phyloP scores from a whole-genome alignment of 345 rosid species.

The Citrus reticulata region DNA sequence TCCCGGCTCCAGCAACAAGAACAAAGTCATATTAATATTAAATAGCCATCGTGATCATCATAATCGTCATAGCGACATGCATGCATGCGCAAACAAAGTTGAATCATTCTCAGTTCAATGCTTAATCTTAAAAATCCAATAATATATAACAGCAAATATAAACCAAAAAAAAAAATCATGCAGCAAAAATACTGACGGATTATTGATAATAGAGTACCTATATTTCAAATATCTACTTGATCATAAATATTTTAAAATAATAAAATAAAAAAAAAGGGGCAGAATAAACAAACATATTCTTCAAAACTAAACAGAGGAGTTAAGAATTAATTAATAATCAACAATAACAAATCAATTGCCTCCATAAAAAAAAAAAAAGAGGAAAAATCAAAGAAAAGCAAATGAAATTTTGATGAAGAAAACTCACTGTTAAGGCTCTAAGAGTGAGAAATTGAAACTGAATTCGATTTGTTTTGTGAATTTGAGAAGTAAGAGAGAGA shows the following conservation, averaged over 20 bases:
- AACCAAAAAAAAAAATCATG: background rate
- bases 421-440: constrained; percentile 9
- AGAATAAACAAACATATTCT: background rate
- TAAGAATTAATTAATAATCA: background rate
- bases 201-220: background rate
- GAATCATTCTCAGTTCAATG: constrained; percentile 1
- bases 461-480: background rate
- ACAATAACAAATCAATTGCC: background rate
- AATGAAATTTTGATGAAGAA: background rate
- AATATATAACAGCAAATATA: background rate
- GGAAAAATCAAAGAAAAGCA: background rate
- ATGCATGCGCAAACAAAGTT: constrained; percentile 17
- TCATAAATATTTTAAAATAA: background rate
- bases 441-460: background rate
- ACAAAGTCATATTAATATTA: background rate
- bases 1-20: background rate
- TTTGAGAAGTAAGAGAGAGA: background rate
- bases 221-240: background rate
- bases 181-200: background rate
- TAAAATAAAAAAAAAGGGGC: background rate
- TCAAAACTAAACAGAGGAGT: background rate
- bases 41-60: background rate
- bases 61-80: background rate
- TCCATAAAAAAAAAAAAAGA: background rate
- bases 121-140: background rate